These are phyloP conservation scores for Fusarium incarnatum DNA, from an alignment of 2,329 filamentous ascomycete species.

Conservation along the genomic window DNA sequence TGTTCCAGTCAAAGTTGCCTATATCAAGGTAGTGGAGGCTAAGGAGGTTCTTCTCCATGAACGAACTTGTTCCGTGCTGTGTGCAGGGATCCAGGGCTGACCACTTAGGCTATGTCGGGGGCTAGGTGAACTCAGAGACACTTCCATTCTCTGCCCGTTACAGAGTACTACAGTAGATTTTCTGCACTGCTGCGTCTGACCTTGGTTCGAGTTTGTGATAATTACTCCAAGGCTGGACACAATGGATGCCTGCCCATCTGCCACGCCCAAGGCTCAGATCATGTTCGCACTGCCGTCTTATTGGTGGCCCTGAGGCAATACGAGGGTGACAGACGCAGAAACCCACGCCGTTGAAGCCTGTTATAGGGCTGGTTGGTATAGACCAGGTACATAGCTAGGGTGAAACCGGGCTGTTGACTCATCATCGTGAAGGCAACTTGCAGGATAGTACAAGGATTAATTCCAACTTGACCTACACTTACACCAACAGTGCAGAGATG, in stretches of 20 bases:
- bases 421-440: constrained; percentile 11
- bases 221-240: background rate
- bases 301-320: background rate
- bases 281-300: background rate
- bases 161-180: background rate
- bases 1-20: background rate
- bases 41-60: background rate
- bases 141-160: background rate
- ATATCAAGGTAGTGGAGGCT: background rate
- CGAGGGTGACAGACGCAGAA: background rate
- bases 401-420: constrained; percentile 21
- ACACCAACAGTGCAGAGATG: background rate
- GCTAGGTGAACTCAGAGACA: background rate
- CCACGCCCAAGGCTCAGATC: background rate
- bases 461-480: background rate
- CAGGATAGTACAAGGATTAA: constrained; percentile 8
- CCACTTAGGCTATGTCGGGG: background rate
- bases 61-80: background rate
- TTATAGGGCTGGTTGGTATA: background rate
- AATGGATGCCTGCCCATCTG: background rate
- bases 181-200: background rate
- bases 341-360: background rate
- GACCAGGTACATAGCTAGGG: constrained; percentile 7
- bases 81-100: constrained; percentile 19
- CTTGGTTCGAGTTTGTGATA: background rate